Evolutionary conservation across 2,329 filamentous ascomycete species (phyloP).

Genomic region (Chalaropsis ovoidea): DNA sequence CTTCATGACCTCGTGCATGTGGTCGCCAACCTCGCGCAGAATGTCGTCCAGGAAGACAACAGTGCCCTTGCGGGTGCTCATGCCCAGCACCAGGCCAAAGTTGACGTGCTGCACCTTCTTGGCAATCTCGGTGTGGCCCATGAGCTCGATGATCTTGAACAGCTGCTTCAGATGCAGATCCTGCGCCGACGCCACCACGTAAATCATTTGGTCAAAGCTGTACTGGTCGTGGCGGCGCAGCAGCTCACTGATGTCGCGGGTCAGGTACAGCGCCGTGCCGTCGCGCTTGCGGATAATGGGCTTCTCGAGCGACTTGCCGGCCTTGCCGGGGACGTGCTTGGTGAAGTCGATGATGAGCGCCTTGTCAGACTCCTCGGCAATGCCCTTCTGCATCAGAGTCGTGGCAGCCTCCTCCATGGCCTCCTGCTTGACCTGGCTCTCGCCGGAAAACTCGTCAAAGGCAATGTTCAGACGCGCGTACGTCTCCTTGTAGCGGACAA

Average conservation of each 20-base stretch:
- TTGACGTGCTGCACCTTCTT: constrained; percentile 63
- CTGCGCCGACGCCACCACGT: constrained; percentile 63
- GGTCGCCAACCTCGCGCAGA: constrained; percentile 69
- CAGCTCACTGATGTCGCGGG: constrained; percentile 66
- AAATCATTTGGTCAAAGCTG: constrained; percentile 69
- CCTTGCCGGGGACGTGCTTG: constrained; percentile 55
- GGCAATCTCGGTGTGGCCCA: constrained; percentile 58
- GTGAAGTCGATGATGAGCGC: constrained; percentile 63
- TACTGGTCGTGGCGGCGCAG: constrained; percentile 53
- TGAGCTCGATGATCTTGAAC: constrained; percentile 65
- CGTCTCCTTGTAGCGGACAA: constrained; percentile 55
- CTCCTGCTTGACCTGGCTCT: constrained; percentile 59
- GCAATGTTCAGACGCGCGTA: constrained; percentile 61
- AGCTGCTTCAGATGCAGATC: constrained; percentile 64
- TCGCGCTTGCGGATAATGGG: constrained; percentile 63
- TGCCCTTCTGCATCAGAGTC: constrained; percentile 51
- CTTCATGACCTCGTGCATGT: constrained; percentile 97
- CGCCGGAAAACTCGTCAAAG: constrained; percentile 65
- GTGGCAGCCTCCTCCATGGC: constrained; percentile 55
- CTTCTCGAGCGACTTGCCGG: constrained; percentile 59
- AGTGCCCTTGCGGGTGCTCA: constrained; percentile 61
- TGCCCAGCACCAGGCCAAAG: constrained; percentile 61
- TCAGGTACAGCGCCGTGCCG: constrained; percentile 67
- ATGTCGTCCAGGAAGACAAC: constrained; percentile 68
- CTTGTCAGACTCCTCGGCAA: constrained; percentile 61